Percentiles rank a stretch among this genome's conserved stretches.
phyloP scores from a whole-genome alignment of 2,329 filamentous ascomycete genomes.

The Eutypella sp. region DNA sequence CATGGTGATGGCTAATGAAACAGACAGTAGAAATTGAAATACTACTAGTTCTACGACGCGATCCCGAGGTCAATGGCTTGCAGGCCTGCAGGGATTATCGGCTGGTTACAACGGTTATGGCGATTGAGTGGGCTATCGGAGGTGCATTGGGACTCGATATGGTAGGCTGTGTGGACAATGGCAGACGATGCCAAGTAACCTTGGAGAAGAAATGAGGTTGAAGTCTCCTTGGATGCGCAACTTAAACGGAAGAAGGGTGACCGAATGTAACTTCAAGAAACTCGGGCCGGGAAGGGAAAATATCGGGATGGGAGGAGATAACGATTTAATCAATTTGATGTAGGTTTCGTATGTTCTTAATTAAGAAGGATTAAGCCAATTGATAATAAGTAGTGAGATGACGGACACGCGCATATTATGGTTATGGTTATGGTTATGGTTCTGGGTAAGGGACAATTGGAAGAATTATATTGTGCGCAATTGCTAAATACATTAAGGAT shows the following conservation, averaged over 20 bases:
- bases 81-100: no score
- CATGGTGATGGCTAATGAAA: slow-evolving; percentile 15
- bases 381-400: neutral
- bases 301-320: neutral
- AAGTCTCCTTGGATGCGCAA: neutral
- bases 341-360: no score
- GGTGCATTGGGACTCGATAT: neutral
- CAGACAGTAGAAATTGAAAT: neutral
- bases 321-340: no score
- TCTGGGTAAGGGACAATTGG: no score
- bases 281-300: no score
- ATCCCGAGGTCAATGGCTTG: neutral
- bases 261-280: neutral
- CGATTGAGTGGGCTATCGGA: no score
- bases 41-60: no score
- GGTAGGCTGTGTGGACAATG: no score
- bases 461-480: no score
- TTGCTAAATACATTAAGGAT: no score
- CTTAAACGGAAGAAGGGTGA: neutral
- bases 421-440: no score
- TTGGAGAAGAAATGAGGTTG: neutral
- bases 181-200: neutral
- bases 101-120: neutral
- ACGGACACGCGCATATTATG: neutral
- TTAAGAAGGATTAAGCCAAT: neutral